Conservation (phyloP, 1,139 yeast species). For the Geotrichum carabidarum region DNA sequence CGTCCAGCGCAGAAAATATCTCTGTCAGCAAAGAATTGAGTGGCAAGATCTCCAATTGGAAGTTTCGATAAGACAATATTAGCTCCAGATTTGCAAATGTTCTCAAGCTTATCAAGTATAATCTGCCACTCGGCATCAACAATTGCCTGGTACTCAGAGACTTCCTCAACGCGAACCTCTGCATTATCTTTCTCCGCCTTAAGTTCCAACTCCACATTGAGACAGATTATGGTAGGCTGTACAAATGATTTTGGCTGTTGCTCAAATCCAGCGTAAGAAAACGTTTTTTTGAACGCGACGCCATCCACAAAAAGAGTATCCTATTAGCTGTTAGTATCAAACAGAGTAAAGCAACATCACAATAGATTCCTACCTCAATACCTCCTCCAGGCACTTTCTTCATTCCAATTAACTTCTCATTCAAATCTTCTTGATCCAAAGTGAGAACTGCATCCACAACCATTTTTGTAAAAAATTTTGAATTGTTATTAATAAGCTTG, state of each 20-base stretch:
- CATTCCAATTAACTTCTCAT: slow-evolving; percentile 87
- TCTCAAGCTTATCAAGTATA: slow-evolving; percentile 77
- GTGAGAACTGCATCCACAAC: slow-evolving; percentile 92
- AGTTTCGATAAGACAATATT: slow-evolving; percentile 86
- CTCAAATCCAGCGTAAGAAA: slow-evolving; percentile 96
- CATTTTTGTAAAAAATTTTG: slow-evolving; percentile 88
- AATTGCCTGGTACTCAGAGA: slow-evolving; percentile 86
- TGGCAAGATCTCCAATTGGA: slow-evolving; percentile 97
- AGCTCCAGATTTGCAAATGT: slow-evolving; percentile 80
- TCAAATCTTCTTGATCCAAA: slow-evolving; percentile 76
- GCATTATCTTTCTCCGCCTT: slow-evolving; percentile 99
- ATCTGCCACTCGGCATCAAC: slow-evolving; percentile 99
- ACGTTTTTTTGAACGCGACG: slow-evolving; percentile 95
- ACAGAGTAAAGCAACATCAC: neutral
- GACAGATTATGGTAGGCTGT: slow-evolving; percentile 74
- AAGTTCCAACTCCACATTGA: slow-evolving; percentile 90
- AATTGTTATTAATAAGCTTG: slow-evolving; percentile 79
- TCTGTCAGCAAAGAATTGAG: slow-evolving; percentile 96
- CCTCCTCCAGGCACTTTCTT: slow-evolving; percentile 96
- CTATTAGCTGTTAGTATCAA: slow-evolving; percentile 14
- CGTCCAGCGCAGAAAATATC: slow-evolving; percentile 97
- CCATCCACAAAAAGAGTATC: slow-evolving; percentile 87
- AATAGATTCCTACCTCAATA: slow-evolving; percentile 48
- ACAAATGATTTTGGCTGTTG: slow-evolving; percentile 88
- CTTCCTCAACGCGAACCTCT: slow-evolving; percentile 95